These are phyloP conservation scores for Kluyveromyces sp. DNA, from an alignment of 1,139 yeast species.

Conservation along the genomic window DNA sequence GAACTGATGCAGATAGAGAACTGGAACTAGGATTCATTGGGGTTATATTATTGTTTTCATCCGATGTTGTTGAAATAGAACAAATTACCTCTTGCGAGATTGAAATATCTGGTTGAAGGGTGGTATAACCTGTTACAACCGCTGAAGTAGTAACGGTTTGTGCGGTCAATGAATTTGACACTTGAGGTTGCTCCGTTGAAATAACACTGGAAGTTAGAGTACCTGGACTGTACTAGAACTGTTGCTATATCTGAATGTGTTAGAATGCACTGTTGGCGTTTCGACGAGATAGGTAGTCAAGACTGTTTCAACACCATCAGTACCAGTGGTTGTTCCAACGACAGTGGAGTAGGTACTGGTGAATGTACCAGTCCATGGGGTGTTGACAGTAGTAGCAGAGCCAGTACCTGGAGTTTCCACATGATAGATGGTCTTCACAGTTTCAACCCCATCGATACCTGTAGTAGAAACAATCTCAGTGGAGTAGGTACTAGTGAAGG, in stretches of 20 bases:
- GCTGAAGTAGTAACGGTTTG: no score
- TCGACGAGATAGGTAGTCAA: background rate
- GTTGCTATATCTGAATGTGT: background rate
- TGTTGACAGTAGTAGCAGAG: constrained; percentile 6
- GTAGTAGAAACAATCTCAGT: constrained; percentile 7
- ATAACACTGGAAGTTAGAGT: background rate
- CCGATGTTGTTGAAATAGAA: no score
- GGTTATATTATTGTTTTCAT: no score
- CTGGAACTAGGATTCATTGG: no score
- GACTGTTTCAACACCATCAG: constrained; percentile 5
- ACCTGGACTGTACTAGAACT: background rate
- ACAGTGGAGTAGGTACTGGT: constrained; percentile 10
- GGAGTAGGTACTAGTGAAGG: constrained; percentile 8
- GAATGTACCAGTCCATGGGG: constrained; percentile 9
- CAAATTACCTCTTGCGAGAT: no score
- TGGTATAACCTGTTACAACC: no score
- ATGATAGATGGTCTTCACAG: constrained; percentile 9
- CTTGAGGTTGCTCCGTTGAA: no score
- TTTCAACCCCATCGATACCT: constrained; percentile 8
- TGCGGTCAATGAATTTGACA: no score
- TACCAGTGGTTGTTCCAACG: constrained; percentile 6
- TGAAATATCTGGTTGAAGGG: no score
- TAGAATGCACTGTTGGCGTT: background rate
- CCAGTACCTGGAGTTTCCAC: constrained; percentile 13
- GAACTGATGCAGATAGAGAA: no score